phyloP scores from a whole-genome alignment of 2,329 filamentous ascomycete genomes.

The Nigrograna mackinnonii region DNA sequence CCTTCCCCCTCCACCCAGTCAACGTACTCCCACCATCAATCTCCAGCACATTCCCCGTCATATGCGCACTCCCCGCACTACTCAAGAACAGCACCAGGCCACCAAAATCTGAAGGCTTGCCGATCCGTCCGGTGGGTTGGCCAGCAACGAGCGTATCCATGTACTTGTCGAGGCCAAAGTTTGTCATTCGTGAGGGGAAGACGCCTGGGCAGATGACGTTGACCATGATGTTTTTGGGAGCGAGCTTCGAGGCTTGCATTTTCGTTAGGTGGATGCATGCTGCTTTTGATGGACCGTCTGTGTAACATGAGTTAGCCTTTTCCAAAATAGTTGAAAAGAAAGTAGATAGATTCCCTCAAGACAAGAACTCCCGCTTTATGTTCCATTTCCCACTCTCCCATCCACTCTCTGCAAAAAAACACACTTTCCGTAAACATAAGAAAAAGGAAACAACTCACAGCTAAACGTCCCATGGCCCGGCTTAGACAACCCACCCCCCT shows the following conservation, averaged over 20 bases:
- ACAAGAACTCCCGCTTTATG: too few relatives aligned
- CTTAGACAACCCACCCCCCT: slow-evolving; percentile 55
- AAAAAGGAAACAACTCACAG: slow-evolving; percentile 33
- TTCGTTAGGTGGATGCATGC: slow-evolving; percentile 58
- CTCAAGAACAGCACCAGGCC: slow-evolving; percentile 51
- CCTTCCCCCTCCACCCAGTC: slow-evolving; percentile 46
- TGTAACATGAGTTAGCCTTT: slow-evolving; percentile 1
- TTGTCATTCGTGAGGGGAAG: slow-evolving; percentile 59
- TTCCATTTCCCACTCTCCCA: too few relatives aligned
- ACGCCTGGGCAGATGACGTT: slow-evolving; percentile 50
- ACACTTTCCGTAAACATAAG: background rate
- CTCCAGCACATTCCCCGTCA: slow-evolving; percentile 53
- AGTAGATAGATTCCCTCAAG: background rate
- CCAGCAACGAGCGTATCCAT: slow-evolving; percentile 50
- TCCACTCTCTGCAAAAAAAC: too few relatives aligned
- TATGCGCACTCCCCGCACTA: slow-evolving; percentile 46
- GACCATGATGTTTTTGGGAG: slow-evolving; percentile 56
- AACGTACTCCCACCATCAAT: slow-evolving; percentile 51
- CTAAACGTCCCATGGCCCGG: slow-evolving; percentile 57
- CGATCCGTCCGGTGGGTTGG: slow-evolving; percentile 52
- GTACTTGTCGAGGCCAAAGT: slow-evolving; percentile 55
- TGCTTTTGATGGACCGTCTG: slow-evolving; percentile 56
- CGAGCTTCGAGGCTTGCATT: slow-evolving; percentile 55
- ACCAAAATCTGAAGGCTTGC: slow-evolving; percentile 53
- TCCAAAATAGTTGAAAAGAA: background rate